Evolutionary conservation across 345 rosid species (phyloP).

Genomic region (Lepidium aucheri): DNA sequence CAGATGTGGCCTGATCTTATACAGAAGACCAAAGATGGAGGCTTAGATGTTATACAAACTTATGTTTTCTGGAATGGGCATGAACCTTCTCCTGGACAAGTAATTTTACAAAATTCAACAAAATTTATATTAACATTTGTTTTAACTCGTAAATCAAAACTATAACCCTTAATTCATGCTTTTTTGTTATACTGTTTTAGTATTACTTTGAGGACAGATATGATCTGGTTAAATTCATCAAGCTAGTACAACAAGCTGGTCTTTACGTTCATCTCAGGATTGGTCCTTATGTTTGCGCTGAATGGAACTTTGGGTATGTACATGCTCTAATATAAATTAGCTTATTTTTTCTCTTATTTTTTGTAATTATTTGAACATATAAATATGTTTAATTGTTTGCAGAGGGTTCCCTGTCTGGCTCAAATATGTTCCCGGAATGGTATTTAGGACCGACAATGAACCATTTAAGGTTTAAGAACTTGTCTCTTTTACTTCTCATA

Average conservation of each 20-base stretch:
- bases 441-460: constrained; percentile 77
- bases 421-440: constrained; percentile 72
- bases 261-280: constrained; percentile 86
- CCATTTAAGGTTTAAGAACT: constrained; percentile 58
- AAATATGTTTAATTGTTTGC: not conserved
- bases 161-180: not conserved
- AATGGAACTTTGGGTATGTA: constrained; percentile 82
- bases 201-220: constrained; percentile 78
- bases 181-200: constrained; percentile 24
- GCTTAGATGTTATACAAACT: constrained; percentile 73
- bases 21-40: constrained; percentile 93
- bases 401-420: constrained; percentile 51
- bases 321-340: too few species aligned
- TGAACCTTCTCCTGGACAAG: constrained; percentile 33
- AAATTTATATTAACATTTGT: not conserved
- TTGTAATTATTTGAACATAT: too few species aligned
- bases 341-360: too few species aligned
- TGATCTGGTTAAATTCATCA: constrained; percentile 81
- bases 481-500: not conserved
- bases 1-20: constrained; percentile 49
- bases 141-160: too few species aligned
- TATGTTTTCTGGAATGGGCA: constrained; percentile 80
- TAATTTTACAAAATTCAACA: not conserved
- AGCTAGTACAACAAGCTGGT: constrained; percentile 73
- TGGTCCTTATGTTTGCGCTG: constrained; percentile 96